Base-by-base conservation (phyloP, 139 green algal genomes). In the Desmodesmus armatus region DNA sequence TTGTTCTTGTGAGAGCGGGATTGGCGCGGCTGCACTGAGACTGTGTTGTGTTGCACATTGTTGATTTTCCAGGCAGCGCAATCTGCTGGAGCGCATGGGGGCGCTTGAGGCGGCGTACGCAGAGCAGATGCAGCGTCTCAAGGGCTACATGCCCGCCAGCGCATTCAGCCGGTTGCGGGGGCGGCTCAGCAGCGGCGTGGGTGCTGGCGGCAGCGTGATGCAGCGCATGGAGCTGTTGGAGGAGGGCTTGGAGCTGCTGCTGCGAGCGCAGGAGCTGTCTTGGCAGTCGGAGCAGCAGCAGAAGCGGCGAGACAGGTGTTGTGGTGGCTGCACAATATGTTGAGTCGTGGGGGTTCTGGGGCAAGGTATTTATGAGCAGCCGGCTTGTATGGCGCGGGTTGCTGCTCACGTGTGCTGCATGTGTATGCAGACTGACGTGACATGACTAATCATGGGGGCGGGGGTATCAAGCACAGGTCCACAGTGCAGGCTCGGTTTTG, bases 161-260 rank as follows among this genome's bases (percentile, higher is more conserved):
- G 65, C 69, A 11, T 82, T 49, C 35, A 44, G 19, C 25, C 62
- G 78, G 60, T 6, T 85, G 11, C 9, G 65, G 40, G 33, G 41
- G 33, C 31, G 62, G 9, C 35, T 63, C 27, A 87, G 86, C 82
- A 88, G 74, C 33, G 80, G 88, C 39, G 63, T 78, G 0, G 85
- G 91, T 60, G 85, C 90, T 13, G 87, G 90, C 73, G 94, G 92
- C 66, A 93, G 81, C 13, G 77, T 97, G 85, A 77, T 96, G 78
- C 58, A 88, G 49, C 89, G 94, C 2, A 84, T 97, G 51, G 93
- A 96, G 72, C 70, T 90, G 58, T 72, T 95, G 49, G 93, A 96
- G 63, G 91, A 94, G 27, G 90, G 87, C 13, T 80, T 96, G 87
- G 87, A 91, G 31, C 41, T 88, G 40, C 78, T 95, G 79, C 71